Evolutionary conservation across 331 rosid species (phyloP).

Genomic region (Rhamnella rubrinervis): DNA sequence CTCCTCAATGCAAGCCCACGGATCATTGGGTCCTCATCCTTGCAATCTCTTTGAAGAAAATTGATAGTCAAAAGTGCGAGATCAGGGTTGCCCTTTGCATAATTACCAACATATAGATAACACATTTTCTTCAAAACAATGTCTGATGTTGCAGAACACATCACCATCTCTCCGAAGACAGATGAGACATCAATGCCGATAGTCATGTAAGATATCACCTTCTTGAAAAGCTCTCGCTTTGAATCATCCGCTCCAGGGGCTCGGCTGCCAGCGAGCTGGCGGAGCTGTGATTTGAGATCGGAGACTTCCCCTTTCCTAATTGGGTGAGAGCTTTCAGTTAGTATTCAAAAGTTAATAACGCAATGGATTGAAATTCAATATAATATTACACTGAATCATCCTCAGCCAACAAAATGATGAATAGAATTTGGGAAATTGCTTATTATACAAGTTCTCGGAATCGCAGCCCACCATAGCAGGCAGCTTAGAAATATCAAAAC

Average conservation of each 20-base stretch:
- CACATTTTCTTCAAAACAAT: conserved; percentile 97
- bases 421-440: conserved; percentile 11
- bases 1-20: conserved; percentile 96
- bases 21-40: conserved; percentile 95
- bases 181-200: conserved; percentile 91
- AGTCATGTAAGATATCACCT: conserved; percentile 96
- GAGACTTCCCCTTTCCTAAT: conserved; percentile 93
- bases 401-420: neutral
- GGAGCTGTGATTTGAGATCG: conserved; percentile 86
- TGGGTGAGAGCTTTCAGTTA: conserved; percentile 20
- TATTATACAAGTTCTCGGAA: conserved; percentile 10
- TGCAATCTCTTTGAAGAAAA: conserved; percentile 98
- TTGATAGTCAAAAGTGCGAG: conserved; percentile 94
- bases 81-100: conserved; percentile 93
- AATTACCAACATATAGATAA: conserved; percentile 92
- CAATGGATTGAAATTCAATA: neutral
- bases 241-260: conserved; percentile 98
- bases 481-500: neutral
- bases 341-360: conserved; percentile 3
- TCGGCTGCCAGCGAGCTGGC: conserved; percentile 97
- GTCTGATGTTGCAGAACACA: conserved; percentile 96
- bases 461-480: neutral
- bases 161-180: conserved; percentile 96
- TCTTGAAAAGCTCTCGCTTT: conserved; percentile 95
- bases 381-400: neutral